Percentiles rank a stretch among this genome's conserved stretches.
Evolutionary conservation across 2,329 filamentous ascomycete genomes (phyloP).

Genomic region (Sporothrix pseudoabietina): DNA sequence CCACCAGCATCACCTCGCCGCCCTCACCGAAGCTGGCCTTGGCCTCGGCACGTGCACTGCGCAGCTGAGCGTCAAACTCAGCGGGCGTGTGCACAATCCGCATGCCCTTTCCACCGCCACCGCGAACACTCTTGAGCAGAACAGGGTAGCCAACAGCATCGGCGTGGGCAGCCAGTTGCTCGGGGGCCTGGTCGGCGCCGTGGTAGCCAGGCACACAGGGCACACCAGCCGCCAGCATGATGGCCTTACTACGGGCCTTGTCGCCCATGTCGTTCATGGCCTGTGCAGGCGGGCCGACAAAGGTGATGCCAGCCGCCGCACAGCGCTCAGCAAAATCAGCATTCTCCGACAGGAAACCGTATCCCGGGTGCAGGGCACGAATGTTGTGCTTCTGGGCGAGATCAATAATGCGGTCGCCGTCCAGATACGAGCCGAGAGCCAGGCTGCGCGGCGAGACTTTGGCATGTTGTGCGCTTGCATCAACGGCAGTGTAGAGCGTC

Average conservation of each 20-base stretch:
- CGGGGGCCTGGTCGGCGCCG: conserved; percentile 74
- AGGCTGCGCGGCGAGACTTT: conserved; percentile 80
- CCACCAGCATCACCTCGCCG: conserved; percentile 78
- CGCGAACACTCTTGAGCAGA: conserved; percentile 76
- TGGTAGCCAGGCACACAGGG: conserved; percentile 97
- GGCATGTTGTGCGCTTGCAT: conserved; percentile 84
- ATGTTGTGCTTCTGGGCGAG: conserved; percentile 85
- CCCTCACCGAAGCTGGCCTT: conserved; percentile 78
- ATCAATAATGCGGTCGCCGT: conserved; percentile 87
- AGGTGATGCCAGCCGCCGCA: conserved; percentile 85
- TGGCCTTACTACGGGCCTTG: conserved; percentile 90
- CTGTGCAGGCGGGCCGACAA: conserved; percentile 84
- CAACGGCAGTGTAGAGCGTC: conserved; percentile 91
- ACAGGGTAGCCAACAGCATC: conserved; percentile 69
- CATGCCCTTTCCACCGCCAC: conserved; percentile 84
- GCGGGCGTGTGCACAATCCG: conserved; percentile 68
- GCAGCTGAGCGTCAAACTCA: conserved; percentile 71
- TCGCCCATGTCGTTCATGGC: conserved; percentile 91
- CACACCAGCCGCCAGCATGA: conserved; percentile 93
- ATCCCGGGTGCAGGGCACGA: conserved; percentile 90
- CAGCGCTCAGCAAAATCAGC: conserved; percentile 85
- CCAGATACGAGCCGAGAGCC: conserved; percentile 86
- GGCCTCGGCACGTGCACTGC: conserved; percentile 74
- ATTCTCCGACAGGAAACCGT: conserved; percentile 95
- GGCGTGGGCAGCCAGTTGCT: conserved; percentile 63